These are phyloP conservation scores for Penicillium riverlandense DNA, from an alignment of 495 filamentous ascomycete genomes.

Conservation along the genomic window DNA sequence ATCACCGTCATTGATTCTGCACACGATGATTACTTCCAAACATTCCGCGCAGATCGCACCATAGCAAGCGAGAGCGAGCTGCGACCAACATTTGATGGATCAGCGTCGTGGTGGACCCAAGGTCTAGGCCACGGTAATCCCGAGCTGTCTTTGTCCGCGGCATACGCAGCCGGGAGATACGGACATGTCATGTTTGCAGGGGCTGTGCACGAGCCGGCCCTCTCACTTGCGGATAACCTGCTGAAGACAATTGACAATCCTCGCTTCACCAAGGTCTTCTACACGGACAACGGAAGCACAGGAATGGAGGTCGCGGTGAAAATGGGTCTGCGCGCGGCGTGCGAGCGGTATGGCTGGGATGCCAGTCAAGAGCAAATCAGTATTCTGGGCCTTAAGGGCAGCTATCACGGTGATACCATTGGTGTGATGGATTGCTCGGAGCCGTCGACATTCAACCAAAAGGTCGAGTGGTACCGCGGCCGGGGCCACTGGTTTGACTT, in stretches of 20 bases:
- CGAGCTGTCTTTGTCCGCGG: constrained; percentile 56
- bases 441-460: constrained; percentile 63
- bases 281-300: constrained; percentile 72
- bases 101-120: constrained; percentile 83
- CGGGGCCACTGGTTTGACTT: constrained; percentile 71
- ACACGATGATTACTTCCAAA: constrained; percentile 67
- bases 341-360: constrained; percentile 56
- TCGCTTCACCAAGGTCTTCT: constrained; percentile 62
- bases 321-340: constrained; percentile 63
- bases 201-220: constrained; percentile 63
- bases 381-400: constrained; percentile 64
- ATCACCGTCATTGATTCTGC: constrained; percentile 71
- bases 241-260: constrained; percentile 49
- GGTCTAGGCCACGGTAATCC: constrained; percentile 71
- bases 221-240: constrained; percentile 54
- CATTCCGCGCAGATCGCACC: constrained; percentile 19
- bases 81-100: constrained; percentile 63
- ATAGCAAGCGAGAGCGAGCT: constrained; percentile 23
- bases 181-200: constrained; percentile 80
- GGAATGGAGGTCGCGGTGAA: constrained; percentile 75
- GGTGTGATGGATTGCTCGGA: constrained; percentile 75
- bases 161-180: constrained; percentile 74
- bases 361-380: constrained; percentile 46
- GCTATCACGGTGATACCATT: constrained; percentile 78
- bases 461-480: constrained; percentile 73